These are phyloP conservation scores for Citeromyces matritensis DNA, from an alignment of 805 yeast genomes.

Conservation along the genomic window DNA sequence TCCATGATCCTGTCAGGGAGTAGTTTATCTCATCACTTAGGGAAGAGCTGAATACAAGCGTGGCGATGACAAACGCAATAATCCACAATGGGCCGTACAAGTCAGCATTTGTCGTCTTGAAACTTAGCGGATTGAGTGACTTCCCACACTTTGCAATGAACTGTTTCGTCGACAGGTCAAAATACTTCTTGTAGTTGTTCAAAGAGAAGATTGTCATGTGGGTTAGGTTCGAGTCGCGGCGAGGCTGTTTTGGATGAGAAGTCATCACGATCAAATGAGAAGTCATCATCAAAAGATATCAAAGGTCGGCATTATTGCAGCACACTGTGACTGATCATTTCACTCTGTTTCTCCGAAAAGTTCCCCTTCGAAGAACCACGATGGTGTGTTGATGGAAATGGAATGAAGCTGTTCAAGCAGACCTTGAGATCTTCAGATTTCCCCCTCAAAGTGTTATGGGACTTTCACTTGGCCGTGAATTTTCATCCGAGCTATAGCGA, in stretches of 20 bases:
- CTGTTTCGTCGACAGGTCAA: slow-evolving; percentile 52
- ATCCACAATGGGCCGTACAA: slow-evolving; percentile 88
- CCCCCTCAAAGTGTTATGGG: too few relatives aligned
- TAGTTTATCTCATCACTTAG: slow-evolving; percentile 50
- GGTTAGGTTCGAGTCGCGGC: too few relatives aligned
- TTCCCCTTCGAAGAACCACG: too few relatives aligned
- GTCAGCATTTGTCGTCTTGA: slow-evolving; percentile 24
- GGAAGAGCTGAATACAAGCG: slow-evolving; percentile 64
- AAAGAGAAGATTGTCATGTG: slow-evolving; percentile 28
- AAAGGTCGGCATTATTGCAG: not conserved
- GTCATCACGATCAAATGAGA: not conserved
- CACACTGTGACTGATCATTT: not conserved
- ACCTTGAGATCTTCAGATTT: too few relatives aligned
- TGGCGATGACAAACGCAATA: slow-evolving; percentile 63
- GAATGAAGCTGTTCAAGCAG: too few relatives aligned
- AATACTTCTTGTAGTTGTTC: slow-evolving; percentile 47
- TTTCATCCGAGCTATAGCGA: not conserved
- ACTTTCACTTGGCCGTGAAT: too few relatives aligned
- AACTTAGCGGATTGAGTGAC: slow-evolving; percentile 40
- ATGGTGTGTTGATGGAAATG: too few relatives aligned
- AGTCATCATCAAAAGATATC: not conserved
- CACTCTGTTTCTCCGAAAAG: too few relatives aligned
- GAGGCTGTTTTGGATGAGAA: not conserved
- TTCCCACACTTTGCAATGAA: slow-evolving; percentile 37
- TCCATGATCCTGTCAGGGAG: slow-evolving; percentile 23